Evolutionary conservation across 1,284 basidiomycete species (phyloP).

Genomic region (Ganoderma resinaceum): DNA sequence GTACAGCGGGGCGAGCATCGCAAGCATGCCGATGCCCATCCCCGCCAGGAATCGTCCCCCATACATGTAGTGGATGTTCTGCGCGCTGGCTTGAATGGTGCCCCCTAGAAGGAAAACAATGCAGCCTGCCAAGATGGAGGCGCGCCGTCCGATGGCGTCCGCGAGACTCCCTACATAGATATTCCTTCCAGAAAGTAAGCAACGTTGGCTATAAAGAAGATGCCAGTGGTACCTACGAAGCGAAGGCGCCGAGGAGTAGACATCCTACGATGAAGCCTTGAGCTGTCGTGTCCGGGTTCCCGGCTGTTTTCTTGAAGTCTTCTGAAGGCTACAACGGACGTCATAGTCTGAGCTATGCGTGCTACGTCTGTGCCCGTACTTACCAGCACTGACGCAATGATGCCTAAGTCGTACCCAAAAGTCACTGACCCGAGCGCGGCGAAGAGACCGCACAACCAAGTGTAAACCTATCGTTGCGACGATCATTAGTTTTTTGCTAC

Average conservation of each 20-base stretch:
- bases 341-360: neutral
- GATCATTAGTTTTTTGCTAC: neutral
- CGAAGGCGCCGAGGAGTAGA: conserved; percentile 43
- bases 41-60: conserved; percentile 68
- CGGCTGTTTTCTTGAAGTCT: conserved; percentile 38
- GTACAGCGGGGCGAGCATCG: conserved; percentile 66
- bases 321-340: conserved; percentile 31
- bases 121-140: conserved; percentile 44
- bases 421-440: conserved; percentile 47
- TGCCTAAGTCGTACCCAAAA: conserved; percentile 49
- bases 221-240: conserved; percentile 24
- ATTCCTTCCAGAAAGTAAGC: conserved; percentile 38
- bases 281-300: conserved; percentile 42
- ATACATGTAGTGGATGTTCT: conserved; percentile 65
- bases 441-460: conserved; percentile 70
- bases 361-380: conserved; percentile 40
- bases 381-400: conserved; percentile 48
- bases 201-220: conserved; percentile 10
- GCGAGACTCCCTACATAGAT: conserved; percentile 48
- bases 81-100: conserved; percentile 55
- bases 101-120: conserved; percentile 59
- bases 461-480: conserved; percentile 50
- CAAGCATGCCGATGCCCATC: conserved; percentile 57
- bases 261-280: conserved; percentile 50
- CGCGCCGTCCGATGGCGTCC: conserved; percentile 38